Evolutionary conservation across 2,329 filamentous ascomycete genomes (phyloP).

Genomic region (Xylogone sp.): DNA sequence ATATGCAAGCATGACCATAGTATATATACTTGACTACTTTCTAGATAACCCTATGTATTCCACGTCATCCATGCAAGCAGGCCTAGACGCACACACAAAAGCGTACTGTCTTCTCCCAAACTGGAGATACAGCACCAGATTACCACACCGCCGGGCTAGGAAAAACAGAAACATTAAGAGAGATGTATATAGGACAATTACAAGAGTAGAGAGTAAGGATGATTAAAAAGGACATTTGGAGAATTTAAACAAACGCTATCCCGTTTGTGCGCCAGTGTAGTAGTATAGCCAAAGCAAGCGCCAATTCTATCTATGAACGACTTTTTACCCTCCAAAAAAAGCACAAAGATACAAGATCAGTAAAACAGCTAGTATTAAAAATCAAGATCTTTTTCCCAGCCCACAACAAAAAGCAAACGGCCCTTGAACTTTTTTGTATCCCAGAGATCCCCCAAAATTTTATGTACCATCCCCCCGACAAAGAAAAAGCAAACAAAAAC

Average conservation of each 20-base stretch:
- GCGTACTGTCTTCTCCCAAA: neutral
- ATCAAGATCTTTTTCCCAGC: slow-evolving; percentile 20
- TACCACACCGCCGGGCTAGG: neutral
- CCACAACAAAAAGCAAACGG: neutral
- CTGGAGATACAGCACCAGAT: no score
- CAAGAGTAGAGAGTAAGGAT: no score
- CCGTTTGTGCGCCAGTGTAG: neutral
- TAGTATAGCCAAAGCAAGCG: slow-evolving; percentile 5
- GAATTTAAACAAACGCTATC: neutral
- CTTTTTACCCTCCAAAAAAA: neutral
- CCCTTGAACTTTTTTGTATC: slow-evolving; percentile 9
- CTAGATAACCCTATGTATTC: neutral
- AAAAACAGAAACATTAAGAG: slow-evolving; percentile 5
- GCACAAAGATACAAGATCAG: neutral
- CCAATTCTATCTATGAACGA: neutral
- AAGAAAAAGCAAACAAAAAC: no score
- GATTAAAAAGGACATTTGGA: no score
- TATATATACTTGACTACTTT: neutral
- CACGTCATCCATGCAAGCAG: neutral
- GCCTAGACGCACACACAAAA: neutral
- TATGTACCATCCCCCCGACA: slow-evolving; percentile 12
- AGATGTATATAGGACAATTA: neutral
- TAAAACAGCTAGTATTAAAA: slow-evolving; percentile 7
- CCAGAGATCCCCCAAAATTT: slow-evolving; percentile 14
- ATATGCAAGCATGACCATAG: no score